These are phyloP conservation scores for Pachyrhizus erosus DNA, from an alignment of 306 rosid species.

Conservation along the genomic window DNA sequence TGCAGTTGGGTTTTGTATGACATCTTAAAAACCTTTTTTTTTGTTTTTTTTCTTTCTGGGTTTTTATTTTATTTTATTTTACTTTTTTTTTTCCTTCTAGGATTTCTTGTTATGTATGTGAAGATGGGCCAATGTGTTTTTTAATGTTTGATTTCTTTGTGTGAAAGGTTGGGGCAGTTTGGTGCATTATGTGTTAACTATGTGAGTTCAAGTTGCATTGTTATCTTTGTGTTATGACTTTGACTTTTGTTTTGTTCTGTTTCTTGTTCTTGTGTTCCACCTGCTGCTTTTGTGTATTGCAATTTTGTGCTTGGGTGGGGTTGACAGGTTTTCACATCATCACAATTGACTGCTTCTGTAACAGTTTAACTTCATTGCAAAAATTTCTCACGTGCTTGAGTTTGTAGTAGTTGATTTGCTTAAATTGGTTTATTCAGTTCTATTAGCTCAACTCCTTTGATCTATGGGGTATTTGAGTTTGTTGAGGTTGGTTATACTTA, in stretches of 20 bases:
- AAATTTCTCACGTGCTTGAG: constrained; percentile 29
- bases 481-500: constrained; percentile 25
- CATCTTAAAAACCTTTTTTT: constrained; percentile 24
- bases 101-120: not conserved
- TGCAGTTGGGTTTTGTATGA: constrained; percentile 35
- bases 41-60: constrained; percentile 32
- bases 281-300: constrained; percentile 35
- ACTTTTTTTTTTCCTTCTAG: not conserved
- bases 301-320: constrained; percentile 21
- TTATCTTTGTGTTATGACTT: constrained; percentile 30
- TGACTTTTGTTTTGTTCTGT: constrained; percentile 45
- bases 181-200: constrained; percentile 39
- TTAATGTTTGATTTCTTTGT: constrained; percentile 13
- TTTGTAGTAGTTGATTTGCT: constrained; percentile 36
- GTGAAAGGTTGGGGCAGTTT: constrained; percentile 34
- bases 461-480: constrained; percentile 19
- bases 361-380: constrained; percentile 15
- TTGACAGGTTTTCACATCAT: constrained; percentile 25
- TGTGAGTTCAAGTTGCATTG: constrained; percentile 33
- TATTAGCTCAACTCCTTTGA: not conserved
- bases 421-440: constrained; percentile 9
- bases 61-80: not conserved
- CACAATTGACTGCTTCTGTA: constrained; percentile 36
- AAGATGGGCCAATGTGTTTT: constrained; percentile 18
- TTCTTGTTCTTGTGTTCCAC: constrained; percentile 35